Base-by-base conservation (phyloP, 2,329 filamentous ascomycete species). In the Colletotrichum sp. region DNA sequence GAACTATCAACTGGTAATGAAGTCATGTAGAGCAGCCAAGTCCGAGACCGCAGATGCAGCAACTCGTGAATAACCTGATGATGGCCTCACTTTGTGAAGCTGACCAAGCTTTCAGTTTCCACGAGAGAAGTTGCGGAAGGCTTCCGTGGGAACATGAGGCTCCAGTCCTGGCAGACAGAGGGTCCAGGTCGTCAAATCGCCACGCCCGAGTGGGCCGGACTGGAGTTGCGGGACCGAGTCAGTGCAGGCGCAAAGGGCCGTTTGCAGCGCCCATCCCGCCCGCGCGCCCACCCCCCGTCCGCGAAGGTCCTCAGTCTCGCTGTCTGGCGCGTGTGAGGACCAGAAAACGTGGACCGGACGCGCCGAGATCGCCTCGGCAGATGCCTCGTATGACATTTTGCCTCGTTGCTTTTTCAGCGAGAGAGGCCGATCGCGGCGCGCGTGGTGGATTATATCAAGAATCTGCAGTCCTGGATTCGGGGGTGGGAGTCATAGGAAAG, bases 331-430 rank as follows among this genome's bases (percentile, higher is more conserved):
- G 26, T 30, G 64, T 44, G 62, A 65, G 21, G 7, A 16, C 13
- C 13, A 34, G n/a, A 49, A 65, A 67, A 67, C 44, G 44, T 68
- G 49, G 55, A 49, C 39, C 69, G 63, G 64, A 73, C 70, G 73
- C 73, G 57, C 73, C 73, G 73, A 76, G 64, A 76, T 73, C 70
- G 73, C 73, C 70, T 76, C 70, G 70, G 63, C 44, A 60, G 63
- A 57, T 76, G 69, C 18, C 64, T 76, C 70, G 44, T 69, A 69
- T 69, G 73, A 73, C 71, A 66, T 44, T 28, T 75, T 62, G 72
- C 72, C 68, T 65, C 39, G 34, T 49, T 26, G 72, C 36, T 55
- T 72, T 66, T 39, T 68, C 44, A 71, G 60, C 69, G 64, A 28
- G 39, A 36, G 64, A 73, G 70, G 73, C 73, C 73, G 73, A 76